These are phyloP conservation scores for Panaeolus cyanescens DNA, from an alignment of 768 basidiomycete species.

Conservation along the genomic window DNA sequence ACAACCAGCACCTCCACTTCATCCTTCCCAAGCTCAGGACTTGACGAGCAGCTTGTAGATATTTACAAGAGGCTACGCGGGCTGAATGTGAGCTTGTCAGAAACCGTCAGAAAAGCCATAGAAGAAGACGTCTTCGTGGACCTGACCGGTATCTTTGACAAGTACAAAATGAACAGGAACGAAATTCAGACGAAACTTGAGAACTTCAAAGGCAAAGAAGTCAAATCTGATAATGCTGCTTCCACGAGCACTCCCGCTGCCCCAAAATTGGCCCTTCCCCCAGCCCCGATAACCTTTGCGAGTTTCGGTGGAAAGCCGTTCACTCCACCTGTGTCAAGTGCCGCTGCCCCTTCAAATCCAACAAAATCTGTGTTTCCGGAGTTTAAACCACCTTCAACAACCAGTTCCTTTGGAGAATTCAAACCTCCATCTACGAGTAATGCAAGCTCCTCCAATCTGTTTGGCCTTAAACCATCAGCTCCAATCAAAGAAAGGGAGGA, in stretches of 20 bases:
- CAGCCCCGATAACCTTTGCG: slow-evolving; percentile 32
- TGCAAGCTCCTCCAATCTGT: not conserved
- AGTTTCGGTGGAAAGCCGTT: slow-evolving; percentile 17
- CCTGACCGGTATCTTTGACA: slow-evolving; percentile 52
- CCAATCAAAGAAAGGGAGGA: not conserved
- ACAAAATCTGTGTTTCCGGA: slow-evolving; percentile 3
- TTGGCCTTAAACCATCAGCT: slow-evolving; percentile 4
- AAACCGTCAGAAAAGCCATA: slow-evolving; percentile 57
- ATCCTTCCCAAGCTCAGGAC: not conserved
- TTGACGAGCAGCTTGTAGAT: slow-evolving; percentile 36
- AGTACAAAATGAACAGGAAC: slow-evolving; percentile 58
- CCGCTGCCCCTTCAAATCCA: slow-evolving; percentile 6
- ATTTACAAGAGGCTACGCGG: slow-evolving; percentile 73
- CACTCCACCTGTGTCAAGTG: slow-evolving; percentile 17
- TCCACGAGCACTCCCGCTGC: not conserved
- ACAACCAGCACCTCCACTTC: slow-evolving; percentile 11
- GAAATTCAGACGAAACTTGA: slow-evolving; percentile 61
- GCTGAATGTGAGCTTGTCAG: slow-evolving; percentile 66
- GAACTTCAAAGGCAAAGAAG: slow-evolving; percentile 16
- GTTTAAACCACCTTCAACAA: slow-evolving; percentile 1
- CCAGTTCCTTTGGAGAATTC: not conserved
- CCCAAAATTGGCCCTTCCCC: slow-evolving; percentile 18
- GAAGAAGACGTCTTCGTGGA: slow-evolving; percentile 75
- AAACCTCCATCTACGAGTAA: slow-evolving; percentile 1
- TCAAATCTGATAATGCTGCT: slow-evolving; percentile 6